A percentile compares a stretch with the other conserved stretches of the same genome.
These are phyloP conservation scores for Mucor lusitanicus DNA, from an alignment of 371 early-diverging fungal species.

Conservation along the genomic window DNA sequence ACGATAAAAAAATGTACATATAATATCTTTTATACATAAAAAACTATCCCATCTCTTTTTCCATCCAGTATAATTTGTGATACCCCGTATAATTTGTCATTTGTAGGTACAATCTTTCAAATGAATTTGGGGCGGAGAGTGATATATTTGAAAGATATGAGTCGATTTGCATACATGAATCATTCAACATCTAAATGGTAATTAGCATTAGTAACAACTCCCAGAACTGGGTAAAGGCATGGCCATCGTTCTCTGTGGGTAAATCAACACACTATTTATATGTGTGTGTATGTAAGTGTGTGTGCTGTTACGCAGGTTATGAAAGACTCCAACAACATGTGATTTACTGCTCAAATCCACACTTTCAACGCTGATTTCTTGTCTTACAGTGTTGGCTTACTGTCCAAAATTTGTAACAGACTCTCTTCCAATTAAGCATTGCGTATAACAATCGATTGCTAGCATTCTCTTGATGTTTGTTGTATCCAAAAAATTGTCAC, in stretches of 20 bases:
- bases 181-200: conserved; percentile 1
- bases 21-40: not conserved
- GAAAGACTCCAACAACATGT: not conserved
- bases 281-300: not conserved
- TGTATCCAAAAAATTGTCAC: not conserved
- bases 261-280: not conserved
- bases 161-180: conserved; percentile 3
- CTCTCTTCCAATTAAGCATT: not conserved
- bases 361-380: not conserved
- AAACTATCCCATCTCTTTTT: not conserved
- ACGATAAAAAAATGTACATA: conserved; percentile 12
- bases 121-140: not conserved
- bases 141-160: not conserved
- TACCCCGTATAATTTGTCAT: not conserved
- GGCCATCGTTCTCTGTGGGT: conserved; percentile 2
- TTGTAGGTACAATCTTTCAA: not conserved
- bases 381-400: not conserved
- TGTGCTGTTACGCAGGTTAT: conserved; percentile 6
- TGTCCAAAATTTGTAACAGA: not conserved
- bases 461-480: conserved; percentile 2
- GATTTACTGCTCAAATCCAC: not conserved
- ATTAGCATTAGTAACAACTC: conserved; percentile 5
- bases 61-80: not conserved
- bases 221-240: conserved; percentile 11
- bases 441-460: not conserved